Base-by-base conservation (phyloP, 2,329 filamentous ascomycete genomes). In the Cordyceps cateniannulata region DNA sequence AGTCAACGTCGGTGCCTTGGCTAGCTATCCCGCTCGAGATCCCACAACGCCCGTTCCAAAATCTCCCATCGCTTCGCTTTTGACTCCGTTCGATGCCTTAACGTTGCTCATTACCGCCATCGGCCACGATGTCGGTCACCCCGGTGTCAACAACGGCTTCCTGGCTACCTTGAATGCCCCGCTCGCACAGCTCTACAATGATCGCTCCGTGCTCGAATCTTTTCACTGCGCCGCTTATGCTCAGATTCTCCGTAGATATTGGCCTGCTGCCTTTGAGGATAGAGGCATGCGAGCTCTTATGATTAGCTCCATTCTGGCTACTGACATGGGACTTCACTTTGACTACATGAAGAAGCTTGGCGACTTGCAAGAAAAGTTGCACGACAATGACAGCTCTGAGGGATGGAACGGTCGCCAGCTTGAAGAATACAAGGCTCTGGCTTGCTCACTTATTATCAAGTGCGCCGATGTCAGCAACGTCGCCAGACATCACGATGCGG, bases 381-480 rank as follows among this genome's bases (percentile, higher is more conserved):
- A 85, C 45, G 84, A 85, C 44, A 87, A 85, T 66, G 80, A 85
- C 60, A 81, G 79, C 54, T 83, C 85, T 5, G 86, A 91, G 61
- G 84, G 83, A 9, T 97, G 91, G 92, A 88, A 87, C 63, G 85
- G 84, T 5, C 89, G 92, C 65, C 83, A 88, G 66, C 72, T 88
- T 12, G 87, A 95, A 63, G 88, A 93, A 66, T 84, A 92, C 66
- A 89, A 88, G 66, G 86, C 90, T 10, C 76, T 98, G 51, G 79
- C 89, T n/a, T 98, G 95, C 74, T 92, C 92, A 16, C 77, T 99
- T 61, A 78, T 99, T 62, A 97, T 99, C 76, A 99, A 99, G 73
- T 98, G 95, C 71, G 95, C 95, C 44, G 95, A 99, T 73, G 98
- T 99, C 70, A 97, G 93, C 77, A 99, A 99, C 72, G 95, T 98